Evolutionary conservation across 139 green algal species (phyloP), one percentile per base, ranked within the genome.

Genomic region (Mychonastes homosphaera): DNA sequence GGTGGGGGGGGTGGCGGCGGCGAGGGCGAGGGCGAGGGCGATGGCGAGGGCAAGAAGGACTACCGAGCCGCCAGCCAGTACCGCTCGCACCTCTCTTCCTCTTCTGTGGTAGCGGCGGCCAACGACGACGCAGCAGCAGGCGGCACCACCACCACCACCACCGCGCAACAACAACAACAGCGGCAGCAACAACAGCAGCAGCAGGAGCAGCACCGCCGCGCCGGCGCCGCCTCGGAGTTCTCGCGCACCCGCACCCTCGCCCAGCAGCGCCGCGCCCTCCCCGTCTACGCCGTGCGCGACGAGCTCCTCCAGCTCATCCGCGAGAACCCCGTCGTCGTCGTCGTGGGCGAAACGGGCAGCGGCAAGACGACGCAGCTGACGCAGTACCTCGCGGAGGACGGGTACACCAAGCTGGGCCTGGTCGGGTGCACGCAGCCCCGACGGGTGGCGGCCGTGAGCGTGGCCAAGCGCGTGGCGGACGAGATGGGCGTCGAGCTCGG

Each of bases 301-400:
- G 91, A 96, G 35, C 62, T 82, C 48, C 61, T 82, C 54, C 75
- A 79, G 78, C 75, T 95, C 12, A 88, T 96, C 39, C 79, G 88
- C 8, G 88, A 96, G 70, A 95, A 96, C 68, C 79, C 91, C 69
- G 79, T 97, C 13, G 82, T 95, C 9, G 85, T 99, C 40, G 89
- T 99, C 43, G 92, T 99, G 27, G 92, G 92, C 7, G 92, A 99
- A 75, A 99, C 92, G 1, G 92, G 92, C 21, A 88, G 72, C 40
- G 92, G 92, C 56, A 99, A 99, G 78, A 99, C 92, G 32, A 99
- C 92, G 6, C 87, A 95, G 75, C 90, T 92, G 79, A 88, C 84
- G 8, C 87, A 95, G 76, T 99, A 98, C 74, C 81, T 99, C 35
- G 71, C 86, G 23, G 92, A 99, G 32, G 51, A 68, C 35, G 61